Evolutionary conservation across 169 alveolate genomes (phyloP).

Genomic region (Plasmodium falciparum): DNA sequence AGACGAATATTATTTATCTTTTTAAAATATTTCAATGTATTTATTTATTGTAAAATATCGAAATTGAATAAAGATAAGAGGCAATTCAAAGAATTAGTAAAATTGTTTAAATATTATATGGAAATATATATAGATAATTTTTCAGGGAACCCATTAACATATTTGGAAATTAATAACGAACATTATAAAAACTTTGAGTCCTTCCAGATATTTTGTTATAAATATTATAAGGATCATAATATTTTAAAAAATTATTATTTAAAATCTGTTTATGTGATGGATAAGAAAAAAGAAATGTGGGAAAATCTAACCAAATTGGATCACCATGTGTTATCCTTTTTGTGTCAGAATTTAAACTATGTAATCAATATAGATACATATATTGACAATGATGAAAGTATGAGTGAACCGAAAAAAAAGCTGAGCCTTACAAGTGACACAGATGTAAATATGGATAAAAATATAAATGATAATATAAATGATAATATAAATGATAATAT

Average conservation of each 20-base stretch:
- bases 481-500: not conserved
- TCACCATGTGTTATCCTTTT: conserved; percentile 26
- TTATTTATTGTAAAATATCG: conserved; percentile 72
- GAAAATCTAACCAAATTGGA: conserved; percentile 47
- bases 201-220: conserved; percentile 65
- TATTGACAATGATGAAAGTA: not conserved
- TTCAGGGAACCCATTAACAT: conserved; percentile 66
- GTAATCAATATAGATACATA: not conserved
- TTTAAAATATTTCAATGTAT: conserved; percentile 63
- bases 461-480: not conserved
- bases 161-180: conserved; percentile 60
- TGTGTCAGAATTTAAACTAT: conserved; percentile 49
- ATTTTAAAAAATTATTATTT: conserved; percentile 52
- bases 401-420: not conserved
- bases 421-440: not conserved
- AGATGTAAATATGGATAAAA: not conserved
- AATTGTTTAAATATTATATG: conserved; percentile 34
- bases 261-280: conserved; percentile 75
- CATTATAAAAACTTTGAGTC: conserved; percentile 68
- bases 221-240: conserved; percentile 53
- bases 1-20: conserved; percentile 62
- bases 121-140: conserved; percentile 75
- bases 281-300: conserved; percentile 52
- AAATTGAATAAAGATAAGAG: conserved; percentile 35
- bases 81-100: conserved; percentile 57